Percentiles rank a stretch among this genome's conserved stretches.
These are phyloP conservation scores for Irpex sp. DNA, from an alignment of 1,284 basidiomycete species.

Conservation along the genomic window DNA sequence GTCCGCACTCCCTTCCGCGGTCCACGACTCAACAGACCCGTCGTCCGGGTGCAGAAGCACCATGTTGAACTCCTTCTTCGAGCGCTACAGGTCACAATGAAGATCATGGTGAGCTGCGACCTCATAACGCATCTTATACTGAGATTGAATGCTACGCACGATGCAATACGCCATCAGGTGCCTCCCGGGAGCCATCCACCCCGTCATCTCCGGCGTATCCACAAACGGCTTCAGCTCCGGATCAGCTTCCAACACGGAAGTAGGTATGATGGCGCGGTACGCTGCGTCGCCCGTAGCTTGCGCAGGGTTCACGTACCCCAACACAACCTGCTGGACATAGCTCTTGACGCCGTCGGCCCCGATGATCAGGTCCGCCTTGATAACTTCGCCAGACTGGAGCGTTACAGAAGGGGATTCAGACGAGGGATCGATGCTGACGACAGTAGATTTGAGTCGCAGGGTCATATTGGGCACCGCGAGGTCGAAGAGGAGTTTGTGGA, in stretches of 20 bases:
- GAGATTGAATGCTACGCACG: conserved; percentile 19
- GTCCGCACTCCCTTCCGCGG: conserved; percentile 37
- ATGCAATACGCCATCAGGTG: conserved; percentile 41
- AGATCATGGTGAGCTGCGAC: neutral
- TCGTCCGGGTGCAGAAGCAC: conserved; percentile 40
- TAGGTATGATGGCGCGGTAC: conserved; percentile 44
- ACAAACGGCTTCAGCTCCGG: conserved; percentile 40
- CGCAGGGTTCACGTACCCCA: conserved; percentile 25
- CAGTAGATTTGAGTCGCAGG: conserved; percentile 41
- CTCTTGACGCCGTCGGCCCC: conserved; percentile 48
- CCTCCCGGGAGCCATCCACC: conserved; percentile 36
- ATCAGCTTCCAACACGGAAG: conserved; percentile 39
- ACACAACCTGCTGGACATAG: conserved; percentile 41
- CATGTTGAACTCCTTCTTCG: conserved; percentile 36
- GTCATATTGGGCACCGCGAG: conserved; percentile 39
- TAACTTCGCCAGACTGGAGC: conserved; percentile 31
- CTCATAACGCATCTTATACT: too few species aligned
- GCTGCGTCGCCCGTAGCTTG: conserved; percentile 49
- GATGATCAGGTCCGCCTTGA: conserved; percentile 35
- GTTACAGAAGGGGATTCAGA: conserved; percentile 28
- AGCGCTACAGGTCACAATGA: conserved; percentile 23
- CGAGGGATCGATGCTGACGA: conserved; percentile 35
- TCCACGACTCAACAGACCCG: conserved; percentile 41
- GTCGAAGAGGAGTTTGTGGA: conserved; percentile 47
- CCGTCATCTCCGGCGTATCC: conserved; percentile 36